Evolutionary conservation across 2,329 filamentous ascomycete genomes (phyloP).

Genomic region (Fusarium fujikuroi): DNA sequence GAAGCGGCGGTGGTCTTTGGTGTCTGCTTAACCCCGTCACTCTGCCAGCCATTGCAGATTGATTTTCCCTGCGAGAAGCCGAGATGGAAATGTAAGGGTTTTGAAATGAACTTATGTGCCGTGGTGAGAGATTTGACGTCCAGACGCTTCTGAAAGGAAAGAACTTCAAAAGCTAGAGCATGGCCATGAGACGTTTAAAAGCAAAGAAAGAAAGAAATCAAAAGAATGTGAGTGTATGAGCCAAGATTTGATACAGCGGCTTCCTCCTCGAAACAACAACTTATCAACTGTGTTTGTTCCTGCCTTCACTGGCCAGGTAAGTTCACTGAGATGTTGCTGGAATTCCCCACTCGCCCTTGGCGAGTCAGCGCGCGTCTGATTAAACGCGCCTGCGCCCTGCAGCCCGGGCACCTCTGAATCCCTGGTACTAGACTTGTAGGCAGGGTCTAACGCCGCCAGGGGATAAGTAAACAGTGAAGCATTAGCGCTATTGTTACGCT

Average conservation of each 20-base stretch:
- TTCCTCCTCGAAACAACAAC: neutral
- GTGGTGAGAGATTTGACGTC: neutral
- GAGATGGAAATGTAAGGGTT: neutral
- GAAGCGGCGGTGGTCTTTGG: slow-evolving; percentile 28
- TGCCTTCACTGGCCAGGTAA: slow-evolving; percentile 9
- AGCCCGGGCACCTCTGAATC: neutral
- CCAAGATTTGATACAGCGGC: neutral
- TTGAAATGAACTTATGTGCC: neutral
- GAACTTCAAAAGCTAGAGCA: neutral
- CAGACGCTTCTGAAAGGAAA: neutral
- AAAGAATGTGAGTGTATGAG: neutral
- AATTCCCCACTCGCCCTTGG: neutral
- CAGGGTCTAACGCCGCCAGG: slow-evolving; percentile 3
- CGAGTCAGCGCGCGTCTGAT: slow-evolving; percentile 22
- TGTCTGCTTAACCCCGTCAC: slow-evolving; percentile 39
- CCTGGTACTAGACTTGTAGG: neutral
- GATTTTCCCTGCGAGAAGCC: neutral
- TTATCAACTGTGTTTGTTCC: slow-evolving; percentile 5
- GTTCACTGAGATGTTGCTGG: neutral
- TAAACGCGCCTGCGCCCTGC: slow-evolving; percentile 29
- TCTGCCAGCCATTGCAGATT: slow-evolving; percentile 7
- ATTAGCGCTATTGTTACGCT: slow-evolving; percentile 13
- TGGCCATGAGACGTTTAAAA: neutral
- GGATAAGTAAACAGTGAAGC: neutral
- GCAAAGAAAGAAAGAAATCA: neutral